phyloP scores from a whole-genome alignment of 2,329 filamentous ascomycete species.

The Fusarium sp. region DNA sequence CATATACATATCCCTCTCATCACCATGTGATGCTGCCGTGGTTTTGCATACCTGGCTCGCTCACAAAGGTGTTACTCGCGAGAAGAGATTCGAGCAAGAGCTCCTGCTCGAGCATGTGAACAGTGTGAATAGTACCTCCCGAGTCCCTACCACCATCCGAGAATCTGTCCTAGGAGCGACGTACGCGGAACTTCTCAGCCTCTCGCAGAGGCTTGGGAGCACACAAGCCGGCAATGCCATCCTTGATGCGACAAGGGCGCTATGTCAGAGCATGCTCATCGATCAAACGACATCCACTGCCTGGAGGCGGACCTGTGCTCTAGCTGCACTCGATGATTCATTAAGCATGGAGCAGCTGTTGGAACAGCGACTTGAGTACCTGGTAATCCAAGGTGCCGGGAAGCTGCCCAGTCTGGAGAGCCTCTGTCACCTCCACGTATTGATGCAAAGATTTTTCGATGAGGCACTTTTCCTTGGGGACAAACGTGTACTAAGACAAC shows the following conservation, averaged over 20 bases:
- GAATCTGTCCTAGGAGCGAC: slow-evolving; percentile 23
- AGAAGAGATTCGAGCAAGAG: slow-evolving; percentile 15
- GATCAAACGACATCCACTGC: background rate
- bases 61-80: background rate
- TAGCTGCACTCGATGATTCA: slow-evolving; percentile 1
- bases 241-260: slow-evolving; percentile 1
- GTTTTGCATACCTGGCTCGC: slow-evolving; percentile 9
- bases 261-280: slow-evolving; percentile 27
- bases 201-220: slow-evolving; percentile 18
- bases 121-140: background rate
- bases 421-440: background rate
- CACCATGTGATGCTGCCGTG: background rate
- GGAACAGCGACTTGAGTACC: background rate
- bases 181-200: slow-evolving; percentile 24
- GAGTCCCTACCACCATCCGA: slow-evolving; percentile 23
- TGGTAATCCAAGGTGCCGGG: background rate
- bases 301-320: slow-evolving; percentile 1
- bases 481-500: background rate
- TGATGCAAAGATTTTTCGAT: background rate
- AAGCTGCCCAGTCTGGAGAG: background rate
- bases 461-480: background rate
- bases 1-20: slow-evolving; percentile 2
- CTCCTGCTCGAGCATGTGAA: slow-evolving; percentile 13
- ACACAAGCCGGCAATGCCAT: slow-evolving; percentile 1
- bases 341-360: background rate